Base-by-base conservation (phyloP, 192 early-diverging fungal genomes). In the Polychytrium aggregatum region DNA sequence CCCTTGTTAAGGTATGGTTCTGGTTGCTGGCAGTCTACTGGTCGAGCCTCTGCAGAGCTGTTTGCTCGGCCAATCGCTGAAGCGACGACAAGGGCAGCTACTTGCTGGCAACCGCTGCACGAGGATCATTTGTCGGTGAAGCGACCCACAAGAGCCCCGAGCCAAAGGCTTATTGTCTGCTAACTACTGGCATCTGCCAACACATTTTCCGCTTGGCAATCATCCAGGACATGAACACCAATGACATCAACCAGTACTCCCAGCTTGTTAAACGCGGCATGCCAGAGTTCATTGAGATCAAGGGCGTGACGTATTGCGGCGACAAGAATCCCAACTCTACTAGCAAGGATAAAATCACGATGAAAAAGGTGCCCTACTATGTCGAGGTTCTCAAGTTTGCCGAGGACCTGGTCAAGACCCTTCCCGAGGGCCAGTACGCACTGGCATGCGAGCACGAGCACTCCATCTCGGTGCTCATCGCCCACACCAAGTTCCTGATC, bases 271-370 rank as follows among this genome's bases (percentile, higher is more conserved):
- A 58, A 38, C 67, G 71, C 31, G 83, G 82, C 25, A 65, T 67
- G 36, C 83, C 83, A 6, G 74, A 75, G 21, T 82, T 85, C 49
- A 79, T 85, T 40, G 83, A 85, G 46, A 70, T 85, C 26, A 85
- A 85, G 55, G 83, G 83, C 18, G 82, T 85, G 8, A 85, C 83
- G 5, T 85, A 78, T 55, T 83, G 83, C 55, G 82, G 82, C 25
- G n/a, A n/a, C n/a, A n/a, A n/a, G n/a, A n/a, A n/a, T n/a, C n/a
- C n/a, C n/a, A n/a, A n/a, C n/a, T 82, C 79, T 37, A 69, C 78
- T 42, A 80, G 77, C n/a, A 69, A 71, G 11, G 70, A 68, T 17
- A 59, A 73, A 9, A 35, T 85, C 27, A 84, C 81, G 21, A 83
- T 83, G 81, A 70, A 70, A 24, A 85, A 85, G 46, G 83, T 84